These are phyloP conservation scores for Ophiostoma angusticollis DNA, from an alignment of 2,329 filamentous ascomycete genomes.

Conservation along the genomic window DNA sequence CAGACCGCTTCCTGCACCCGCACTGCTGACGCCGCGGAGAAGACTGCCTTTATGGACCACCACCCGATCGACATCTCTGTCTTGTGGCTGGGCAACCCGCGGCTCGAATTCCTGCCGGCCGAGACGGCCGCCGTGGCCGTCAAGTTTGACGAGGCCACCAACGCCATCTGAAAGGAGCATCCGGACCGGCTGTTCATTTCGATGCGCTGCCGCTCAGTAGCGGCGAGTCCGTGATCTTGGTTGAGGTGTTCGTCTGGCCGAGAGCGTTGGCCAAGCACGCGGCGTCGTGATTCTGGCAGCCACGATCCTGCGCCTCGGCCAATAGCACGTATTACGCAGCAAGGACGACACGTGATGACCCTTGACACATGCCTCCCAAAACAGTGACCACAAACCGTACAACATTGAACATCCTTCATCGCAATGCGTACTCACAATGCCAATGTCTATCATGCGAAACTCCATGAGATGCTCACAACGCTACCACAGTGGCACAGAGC, in stretches of 20 bases:
- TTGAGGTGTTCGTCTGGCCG: conserved; percentile 55
- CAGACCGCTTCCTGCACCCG: conserved; percentile 64
- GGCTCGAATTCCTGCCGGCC: conserved; percentile 66
- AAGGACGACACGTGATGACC: too few relatives aligned
- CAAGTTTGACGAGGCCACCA: conserved; percentile 62
- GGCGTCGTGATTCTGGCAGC: conserved; percentile 68
- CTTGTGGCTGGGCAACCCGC: conserved; percentile 75
- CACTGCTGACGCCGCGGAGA: conserved; percentile 68
- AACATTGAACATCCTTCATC: too few relatives aligned
- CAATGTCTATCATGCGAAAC: too few relatives aligned
- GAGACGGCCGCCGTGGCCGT: conserved; percentile 50
- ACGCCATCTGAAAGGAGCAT: conserved; percentile 50
- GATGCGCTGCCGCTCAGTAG: conserved; percentile 64
- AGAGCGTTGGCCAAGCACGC: conserved; percentile 48
- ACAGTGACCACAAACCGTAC: too few relatives aligned
- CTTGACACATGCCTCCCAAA: conserved; percentile 44
- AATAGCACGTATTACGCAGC: too few relatives aligned
- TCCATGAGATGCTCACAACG: too few relatives aligned
- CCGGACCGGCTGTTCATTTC: conserved; percentile 64
- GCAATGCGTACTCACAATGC: too few relatives aligned
- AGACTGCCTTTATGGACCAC: conserved; percentile 69
- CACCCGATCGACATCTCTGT: conserved; percentile 70
- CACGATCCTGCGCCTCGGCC: conserved; percentile 53
- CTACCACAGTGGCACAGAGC: too few relatives aligned
- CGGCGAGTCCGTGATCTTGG: conserved; percentile 43